Base-by-base conservation (phyloP, 2,329 filamentous ascomycete genomes). In the Aureobasidium musti region DNA sequence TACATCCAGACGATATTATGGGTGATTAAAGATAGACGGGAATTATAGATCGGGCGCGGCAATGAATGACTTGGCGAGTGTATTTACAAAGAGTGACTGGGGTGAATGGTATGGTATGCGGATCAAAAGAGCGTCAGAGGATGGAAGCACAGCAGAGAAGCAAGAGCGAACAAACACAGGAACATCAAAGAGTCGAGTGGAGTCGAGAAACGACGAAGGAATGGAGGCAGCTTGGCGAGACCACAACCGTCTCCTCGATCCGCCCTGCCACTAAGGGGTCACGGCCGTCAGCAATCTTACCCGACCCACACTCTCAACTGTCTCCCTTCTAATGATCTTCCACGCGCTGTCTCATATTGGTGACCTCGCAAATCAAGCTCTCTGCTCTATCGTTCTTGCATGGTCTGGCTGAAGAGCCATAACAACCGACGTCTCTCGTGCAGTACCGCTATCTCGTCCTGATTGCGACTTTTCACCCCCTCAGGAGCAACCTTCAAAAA, bases 21-120 rank as follows among this genome's bases (percentile, higher is more conserved):
- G 65, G 30, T 49, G 47, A 59, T 59, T 59, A 43, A 14, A 10
- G 54, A 41, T 33, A 26, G 54, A 33, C 39, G 54, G 26, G 11
- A 64, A 64, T 57, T 47, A 41, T 37, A 65, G 30, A 30, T 45
- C 19, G 47, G 39, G 50, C 21, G 11, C 8, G 7, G 26, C 21
- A 53, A 60, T 10, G 53, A 57, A 47, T 52, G 53, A 43, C 28
- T 61, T 52, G 47, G 53, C 45, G 56, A 52, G 26, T n/a, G 41
- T 71, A 71, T 72, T 64, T 71, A 70, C 68, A 71, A 71, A 45
- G 70, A 72, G 65, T 65, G 70, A 71, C 69, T 71, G 66, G 23
- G 67, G 70, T 71, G 35, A 70, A 50, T n/a, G 13, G 13, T 14
- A 7, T 50, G 45, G 59, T 50, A 63, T 39, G 10, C 23, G 43